A percentile compares a stretch with the other conserved stretches of the same genome.
phyloP scores from a whole-genome alignment of 192 early-diverging fungal species.

The Globomyces pollinis-pini region DNA sequence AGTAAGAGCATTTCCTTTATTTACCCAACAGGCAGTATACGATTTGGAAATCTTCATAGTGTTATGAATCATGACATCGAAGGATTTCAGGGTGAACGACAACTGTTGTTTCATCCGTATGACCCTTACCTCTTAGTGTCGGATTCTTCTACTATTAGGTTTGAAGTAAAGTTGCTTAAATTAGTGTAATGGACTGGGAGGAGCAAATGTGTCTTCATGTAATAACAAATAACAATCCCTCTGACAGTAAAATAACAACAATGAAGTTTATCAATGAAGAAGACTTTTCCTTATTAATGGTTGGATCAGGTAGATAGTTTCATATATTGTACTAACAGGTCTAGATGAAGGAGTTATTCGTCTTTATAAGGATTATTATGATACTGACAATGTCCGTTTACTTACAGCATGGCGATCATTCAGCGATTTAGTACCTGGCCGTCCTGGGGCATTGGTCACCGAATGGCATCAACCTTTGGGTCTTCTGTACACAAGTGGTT shows the following conservation, averaged over 20 bases:
- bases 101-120: conserved; percentile 67
- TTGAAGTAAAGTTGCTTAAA: not conserved
- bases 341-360: conserved; percentile 71
- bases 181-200: conserved; percentile 71
- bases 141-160: conserved; percentile 57
- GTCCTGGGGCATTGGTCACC: conserved; percentile 34
- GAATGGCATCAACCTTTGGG: conserved; percentile 79
- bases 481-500: conserved; percentile 58
- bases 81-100: conserved; percentile 21
- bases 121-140: conserved; percentile 78
- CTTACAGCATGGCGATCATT: conserved; percentile 70
- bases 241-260: conserved; percentile 59
- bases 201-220: conserved; percentile 50
- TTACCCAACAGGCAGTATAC: not conserved
- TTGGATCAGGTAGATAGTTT: conserved; percentile 63
- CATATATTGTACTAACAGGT: not conserved
- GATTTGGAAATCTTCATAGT: conserved; percentile 16
- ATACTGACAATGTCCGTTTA: conserved; percentile 47
- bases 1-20: not conserved
- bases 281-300: conserved; percentile 72
- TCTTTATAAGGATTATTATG: conserved; percentile 65
- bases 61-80: conserved; percentile 17
- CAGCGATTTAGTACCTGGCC: conserved; percentile 52
- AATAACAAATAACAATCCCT: conserved; percentile 63
- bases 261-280: conserved; percentile 89